phyloP scores from a whole-genome alignment of 345 rosid genomes.

The Dipteronia dyeriana region DNA sequence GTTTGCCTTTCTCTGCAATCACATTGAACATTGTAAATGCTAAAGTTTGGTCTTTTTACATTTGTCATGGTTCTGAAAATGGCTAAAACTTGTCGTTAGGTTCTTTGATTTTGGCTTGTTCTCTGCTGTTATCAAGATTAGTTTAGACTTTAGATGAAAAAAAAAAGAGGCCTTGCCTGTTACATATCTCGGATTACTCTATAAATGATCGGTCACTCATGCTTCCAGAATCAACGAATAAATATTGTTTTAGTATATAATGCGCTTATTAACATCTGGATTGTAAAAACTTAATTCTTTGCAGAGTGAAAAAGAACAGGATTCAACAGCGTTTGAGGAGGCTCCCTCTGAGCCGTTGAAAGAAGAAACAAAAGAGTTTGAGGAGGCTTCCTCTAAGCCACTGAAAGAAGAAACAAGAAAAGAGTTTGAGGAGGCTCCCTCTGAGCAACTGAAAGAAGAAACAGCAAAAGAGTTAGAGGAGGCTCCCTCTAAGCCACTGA shows the following conservation, averaged over 20 bases:
- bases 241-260: too few relatives aligned
- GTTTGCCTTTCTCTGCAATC: too few relatives aligned
- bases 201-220: too few relatives aligned
- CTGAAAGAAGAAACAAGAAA: conserved; percentile 18
- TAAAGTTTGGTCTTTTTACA: not conserved
- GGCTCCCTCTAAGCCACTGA: conserved; percentile 14
- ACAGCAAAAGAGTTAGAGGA: not conserved
- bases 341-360: conserved; percentile 15
- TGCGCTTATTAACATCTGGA: not conserved
- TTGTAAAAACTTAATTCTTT: not conserved
- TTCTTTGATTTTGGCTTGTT: too few relatives aligned
- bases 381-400: conserved; percentile 5
- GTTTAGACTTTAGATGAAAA: too few relatives aligned
- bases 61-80: not conserved
- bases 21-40: too few relatives aligned
- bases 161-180: too few relatives aligned
- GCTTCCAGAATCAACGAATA: too few relatives aligned
- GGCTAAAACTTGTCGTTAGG: not conserved
- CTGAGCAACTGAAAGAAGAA: conserved; percentile 19
- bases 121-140: too few relatives aligned
- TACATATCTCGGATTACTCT: too few relatives aligned
- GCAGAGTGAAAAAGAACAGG: conserved; percentile 31
- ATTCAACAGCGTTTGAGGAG: conserved; percentile 6
- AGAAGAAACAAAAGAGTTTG: conserved; percentile 1
- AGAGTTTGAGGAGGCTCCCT: not conserved